phyloP scores from a whole-genome alignment of 2,329 filamentous ascomycete species.

The Neocucurbitaria cava region DNA sequence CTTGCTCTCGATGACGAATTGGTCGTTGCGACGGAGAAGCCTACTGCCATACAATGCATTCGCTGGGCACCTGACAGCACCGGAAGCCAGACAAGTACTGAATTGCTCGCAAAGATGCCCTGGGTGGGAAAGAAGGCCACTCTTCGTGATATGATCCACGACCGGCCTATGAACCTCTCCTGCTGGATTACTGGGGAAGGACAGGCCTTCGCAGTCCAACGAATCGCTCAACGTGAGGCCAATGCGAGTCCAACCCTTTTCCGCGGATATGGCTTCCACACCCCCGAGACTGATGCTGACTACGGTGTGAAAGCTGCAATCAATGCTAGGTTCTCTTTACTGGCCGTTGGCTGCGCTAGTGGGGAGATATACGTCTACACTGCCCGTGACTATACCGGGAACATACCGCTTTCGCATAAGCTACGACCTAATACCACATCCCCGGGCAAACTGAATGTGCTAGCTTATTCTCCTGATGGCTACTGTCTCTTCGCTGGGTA shows the following conservation, averaged over 20 bases:
- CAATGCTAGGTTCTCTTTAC: slow-evolving; percentile 92
- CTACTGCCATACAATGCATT: slow-evolving; percentile 95
- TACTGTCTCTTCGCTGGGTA: slow-evolving; percentile 96
- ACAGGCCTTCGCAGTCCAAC: slow-evolving; percentile 88
- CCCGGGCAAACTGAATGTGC: slow-evolving; percentile 74
- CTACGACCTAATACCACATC: slow-evolving; percentile 74
- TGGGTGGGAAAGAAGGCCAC: slow-evolving; percentile 82
- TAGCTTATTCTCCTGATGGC: slow-evolving; percentile 92
- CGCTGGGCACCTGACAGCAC: slow-evolving; percentile 86
- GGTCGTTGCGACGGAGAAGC: slow-evolving; percentile 88
- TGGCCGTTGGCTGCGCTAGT: slow-evolving; percentile 83
- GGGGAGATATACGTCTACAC: slow-evolving; percentile 89
- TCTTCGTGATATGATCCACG: slow-evolving; percentile 86
- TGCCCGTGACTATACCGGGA: slow-evolving; percentile 90
- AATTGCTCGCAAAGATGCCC: slow-evolving; percentile 84
- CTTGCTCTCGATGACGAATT: slow-evolving; percentile 92
- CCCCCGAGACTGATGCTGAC: slow-evolving; percentile 65
- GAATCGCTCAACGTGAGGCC: slow-evolving; percentile 52
- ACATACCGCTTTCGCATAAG: slow-evolving; percentile 85
- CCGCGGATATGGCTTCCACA: slow-evolving; percentile 89
- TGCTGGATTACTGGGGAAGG: slow-evolving; percentile 93
- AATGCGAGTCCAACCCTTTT: slow-evolving; percentile 72
- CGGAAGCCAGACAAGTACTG: slow-evolving; percentile 86
- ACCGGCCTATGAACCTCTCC: slow-evolving; percentile 93
- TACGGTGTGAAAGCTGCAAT: slow-evolving; percentile 79